Evolutionary conservation across 352 stramenopile genomes (phyloP).

Genomic region (Globisporangium camurandrum): DNA sequence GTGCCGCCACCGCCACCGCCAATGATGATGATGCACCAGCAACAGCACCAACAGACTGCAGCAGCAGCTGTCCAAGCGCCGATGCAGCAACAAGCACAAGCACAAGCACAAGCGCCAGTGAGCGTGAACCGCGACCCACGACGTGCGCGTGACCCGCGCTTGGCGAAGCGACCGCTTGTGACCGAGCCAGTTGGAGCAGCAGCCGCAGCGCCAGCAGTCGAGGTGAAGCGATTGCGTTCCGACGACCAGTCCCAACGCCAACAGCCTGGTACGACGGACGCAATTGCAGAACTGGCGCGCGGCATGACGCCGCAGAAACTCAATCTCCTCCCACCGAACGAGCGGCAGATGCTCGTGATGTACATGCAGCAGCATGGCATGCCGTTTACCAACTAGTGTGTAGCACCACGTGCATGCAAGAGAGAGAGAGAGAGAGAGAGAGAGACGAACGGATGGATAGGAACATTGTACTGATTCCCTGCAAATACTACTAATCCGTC

Average conservation of each 20-base stretch:
- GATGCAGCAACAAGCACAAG: constrained; percentile 3
- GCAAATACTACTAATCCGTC: no score
- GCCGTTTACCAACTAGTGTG: constrained; percentile 17
- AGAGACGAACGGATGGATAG: no score
- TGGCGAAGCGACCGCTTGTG: constrained; percentile 19
- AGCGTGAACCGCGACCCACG: constrained; percentile 45
- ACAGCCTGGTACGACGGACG: constrained; percentile 33
- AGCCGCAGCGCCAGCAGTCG: neutral
- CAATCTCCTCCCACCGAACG: constrained; percentile 66
- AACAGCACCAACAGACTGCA: constrained; percentile 13
- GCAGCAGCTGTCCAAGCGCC: neutral
- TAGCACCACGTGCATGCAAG: no score
- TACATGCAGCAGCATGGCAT: constrained; percentile 86
- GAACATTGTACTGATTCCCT: no score
- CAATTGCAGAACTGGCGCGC: constrained; percentile 58
- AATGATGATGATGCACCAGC: constrained; percentile 20
- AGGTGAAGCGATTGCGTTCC: constrained; percentile 3
- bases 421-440: no score
- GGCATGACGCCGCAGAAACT: constrained; percentile 82
- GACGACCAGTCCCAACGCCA: constrained; percentile 12
- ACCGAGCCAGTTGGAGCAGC: no score
- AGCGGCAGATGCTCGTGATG: constrained; percentile 63
- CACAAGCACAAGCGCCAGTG: constrained; percentile 11
- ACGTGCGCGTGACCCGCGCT: constrained; percentile 42
- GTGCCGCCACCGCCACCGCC: constrained; percentile 13